These are phyloP conservation scores for Cytauxzoon felis DNA, from an alignment of 169 alveolate genomes.

Conservation along the genomic window DNA sequence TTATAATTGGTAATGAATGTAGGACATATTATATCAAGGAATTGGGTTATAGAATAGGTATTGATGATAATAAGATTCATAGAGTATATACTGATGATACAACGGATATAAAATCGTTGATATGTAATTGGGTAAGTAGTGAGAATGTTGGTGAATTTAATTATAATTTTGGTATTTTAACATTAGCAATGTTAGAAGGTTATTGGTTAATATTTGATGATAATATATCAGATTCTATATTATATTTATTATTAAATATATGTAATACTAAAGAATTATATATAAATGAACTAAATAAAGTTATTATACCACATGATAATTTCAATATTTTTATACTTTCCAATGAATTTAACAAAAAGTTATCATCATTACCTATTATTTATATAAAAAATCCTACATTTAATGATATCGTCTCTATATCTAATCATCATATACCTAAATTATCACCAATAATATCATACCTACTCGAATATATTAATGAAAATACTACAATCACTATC, in stretches of 20 bases:
- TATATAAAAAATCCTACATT: constrained; percentile 7
- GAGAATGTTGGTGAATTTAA: constrained; percentile 74
- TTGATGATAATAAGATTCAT: constrained; percentile 4
- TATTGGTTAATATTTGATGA: constrained; percentile 79
- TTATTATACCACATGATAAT: constrained; percentile 63
- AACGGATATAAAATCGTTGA: constrained; percentile 72
- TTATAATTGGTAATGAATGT: constrained; percentile 31
- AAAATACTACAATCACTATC: too few species aligned
- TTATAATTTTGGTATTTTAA: constrained; percentile 73
- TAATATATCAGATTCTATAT: constrained; percentile 67
- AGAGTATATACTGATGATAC: constrained; percentile 74
- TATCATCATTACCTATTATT: constrained; percentile 3
- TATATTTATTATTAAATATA: constrained; percentile 62
- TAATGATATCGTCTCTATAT: constrained; percentile 1
- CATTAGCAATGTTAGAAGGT: constrained; percentile 74
- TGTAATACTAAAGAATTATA: constrained; percentile 56
- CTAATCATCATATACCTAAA: too few species aligned
- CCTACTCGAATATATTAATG: too few species aligned
- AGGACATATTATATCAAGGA: constrained; percentile 36
- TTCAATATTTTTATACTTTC: constrained; percentile 59
- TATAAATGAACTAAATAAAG: constrained; percentile 64
- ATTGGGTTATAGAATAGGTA: constrained; percentile 37
- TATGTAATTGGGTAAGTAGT: constrained; percentile 77
- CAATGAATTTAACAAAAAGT: constrained; percentile 48
- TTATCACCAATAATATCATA: too few species aligned